Base-by-base conservation (phyloP, 1,284 basidiomycete genomes). In the Ganoderma meredithae region DNA sequence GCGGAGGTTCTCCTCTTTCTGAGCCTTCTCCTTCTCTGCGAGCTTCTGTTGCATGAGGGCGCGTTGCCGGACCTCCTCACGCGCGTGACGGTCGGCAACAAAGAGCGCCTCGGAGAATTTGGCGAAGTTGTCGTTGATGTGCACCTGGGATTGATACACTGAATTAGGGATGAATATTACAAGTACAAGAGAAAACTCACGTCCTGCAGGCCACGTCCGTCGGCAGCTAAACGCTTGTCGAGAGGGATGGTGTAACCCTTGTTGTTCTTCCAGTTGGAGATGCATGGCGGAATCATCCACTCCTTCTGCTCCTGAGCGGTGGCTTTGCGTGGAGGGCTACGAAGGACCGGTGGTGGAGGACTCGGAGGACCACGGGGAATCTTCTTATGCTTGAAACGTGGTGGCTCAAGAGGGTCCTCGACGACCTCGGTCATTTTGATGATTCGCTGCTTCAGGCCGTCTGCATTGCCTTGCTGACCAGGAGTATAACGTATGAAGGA, bases 231-330 rank as follows among this genome's bases (percentile, higher is more conserved):
- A 75, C 98, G 95, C 83, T 99, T 99, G 81, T 99, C 98, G 31
- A 99, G 87, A 36, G 98, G 97, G 75, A 99, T 99, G 6, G 97
- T 99, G 82, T 97, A 99, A 87, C 98, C 98, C 82, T 99, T 99
- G 90, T 99, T 99, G 85, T 99, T 99, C 86, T 99, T 99, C 98
- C 98, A 99, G 83, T 99, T 99, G 41, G 96, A 98, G 72, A 99
- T 98, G 81, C 96, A 99, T 19, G 98, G 98, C 3, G 98, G 98
- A 65, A 99, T 99, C 96, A 98, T 98, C 98, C 98, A 99, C 76
- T 99, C 97, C 81, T 99, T 99, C 82, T 99, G 97, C 79, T 99
- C 98, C 69, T 96, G 94, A 3, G 95, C 95, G 0, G 97, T 98
- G 3, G 95, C 95, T 76, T 98, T 97, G 66, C 98, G 87, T 7